These are phyloP conservation scores for Candida michaelii DNA, from an alignment of 805 yeast species.

Conservation along the genomic window DNA sequence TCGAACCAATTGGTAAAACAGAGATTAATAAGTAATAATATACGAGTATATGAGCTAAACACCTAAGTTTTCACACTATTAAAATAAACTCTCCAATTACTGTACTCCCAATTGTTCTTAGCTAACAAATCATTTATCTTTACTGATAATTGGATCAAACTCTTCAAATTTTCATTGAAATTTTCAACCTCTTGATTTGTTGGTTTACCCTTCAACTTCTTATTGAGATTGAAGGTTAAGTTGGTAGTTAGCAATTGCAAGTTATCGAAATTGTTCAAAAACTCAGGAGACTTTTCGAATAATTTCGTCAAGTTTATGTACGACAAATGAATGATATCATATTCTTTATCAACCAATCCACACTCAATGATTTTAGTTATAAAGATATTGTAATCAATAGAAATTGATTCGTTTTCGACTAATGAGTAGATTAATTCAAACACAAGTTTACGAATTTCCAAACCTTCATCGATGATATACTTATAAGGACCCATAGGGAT, in stretches of 20 bases:
- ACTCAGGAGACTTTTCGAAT: conserved; percentile 32
- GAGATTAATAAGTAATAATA: conserved; percentile 1
- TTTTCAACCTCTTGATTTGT: conserved; percentile 67
- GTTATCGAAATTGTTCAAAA: conserved; percentile 16
- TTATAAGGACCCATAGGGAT: conserved; percentile 88
- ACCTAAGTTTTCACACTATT: conserved; percentile 6
- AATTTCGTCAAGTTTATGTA: conserved; percentile 41
- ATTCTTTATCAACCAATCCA: conserved; percentile 63
- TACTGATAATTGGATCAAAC: conserved; percentile 12
- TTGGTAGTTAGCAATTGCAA: conserved; percentile 38
- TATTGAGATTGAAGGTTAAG: conserved; percentile 35
- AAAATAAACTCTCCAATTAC: conserved; percentile 14
- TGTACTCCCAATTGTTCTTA: conserved; percentile 13
- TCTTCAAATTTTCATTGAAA: conserved; percentile 42
- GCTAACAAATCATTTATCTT: conserved; percentile 10
- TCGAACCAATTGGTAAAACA: conserved; percentile 8
- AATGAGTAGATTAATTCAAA: conserved; percentile 68
- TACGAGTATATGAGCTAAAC: conserved; percentile 2
- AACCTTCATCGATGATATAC: conserved; percentile 75
- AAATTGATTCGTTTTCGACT: conserved; percentile 25
- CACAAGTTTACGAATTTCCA: conserved; percentile 68
- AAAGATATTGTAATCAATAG: conserved; percentile 31
- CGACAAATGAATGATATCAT: conserved; percentile 55
- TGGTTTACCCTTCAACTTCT: conserved; percentile 57
- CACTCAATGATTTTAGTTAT: conserved; percentile 42